Conservation (phyloP, 371 early-diverging fungal genomes). For the Dentiscutata heterogama region DNA sequence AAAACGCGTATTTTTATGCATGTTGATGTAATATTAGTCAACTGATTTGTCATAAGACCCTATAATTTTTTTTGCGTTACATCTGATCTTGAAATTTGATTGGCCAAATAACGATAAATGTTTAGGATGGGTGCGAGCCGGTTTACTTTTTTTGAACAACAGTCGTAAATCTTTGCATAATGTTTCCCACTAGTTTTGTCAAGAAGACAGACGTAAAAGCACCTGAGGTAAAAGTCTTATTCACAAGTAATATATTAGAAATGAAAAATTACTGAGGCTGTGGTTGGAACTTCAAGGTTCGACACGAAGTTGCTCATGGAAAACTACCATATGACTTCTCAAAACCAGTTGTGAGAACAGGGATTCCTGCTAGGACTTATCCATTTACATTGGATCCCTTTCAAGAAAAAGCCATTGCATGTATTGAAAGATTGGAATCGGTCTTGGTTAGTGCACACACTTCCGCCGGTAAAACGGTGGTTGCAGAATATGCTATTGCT, state of each 20-base stretch:
- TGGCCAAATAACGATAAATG: too few relatives aligned
- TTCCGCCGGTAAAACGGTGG: constrained; percentile 99
- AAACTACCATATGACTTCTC: neutral
- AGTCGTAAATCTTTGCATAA: neutral
- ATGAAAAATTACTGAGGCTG: neutral
- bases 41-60: too few relatives aligned
- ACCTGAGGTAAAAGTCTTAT: neutral
- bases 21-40: too few relatives aligned
- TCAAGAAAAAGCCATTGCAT: constrained; percentile 92
- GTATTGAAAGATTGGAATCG: constrained; percentile 97
- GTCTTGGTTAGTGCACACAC: constrained; percentile 99
- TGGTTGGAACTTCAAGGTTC: neutral
- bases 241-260: neutral
- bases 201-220: neutral
- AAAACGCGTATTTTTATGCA: too few relatives aligned
- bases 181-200: neutral
- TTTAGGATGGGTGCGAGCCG: too few relatives aligned
- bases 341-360: neutral
- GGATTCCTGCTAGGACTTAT: constrained; percentile 90
- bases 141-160: too few relatives aligned
- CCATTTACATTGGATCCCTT: constrained; percentile 99
- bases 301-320: neutral
- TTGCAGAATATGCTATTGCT: constrained; percentile 99
- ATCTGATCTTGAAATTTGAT: too few relatives aligned
- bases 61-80: too few relatives aligned